phyloP scores from a whole-genome alignment of 441 rosid species.

The Theobroma grandiflorum region DNA sequence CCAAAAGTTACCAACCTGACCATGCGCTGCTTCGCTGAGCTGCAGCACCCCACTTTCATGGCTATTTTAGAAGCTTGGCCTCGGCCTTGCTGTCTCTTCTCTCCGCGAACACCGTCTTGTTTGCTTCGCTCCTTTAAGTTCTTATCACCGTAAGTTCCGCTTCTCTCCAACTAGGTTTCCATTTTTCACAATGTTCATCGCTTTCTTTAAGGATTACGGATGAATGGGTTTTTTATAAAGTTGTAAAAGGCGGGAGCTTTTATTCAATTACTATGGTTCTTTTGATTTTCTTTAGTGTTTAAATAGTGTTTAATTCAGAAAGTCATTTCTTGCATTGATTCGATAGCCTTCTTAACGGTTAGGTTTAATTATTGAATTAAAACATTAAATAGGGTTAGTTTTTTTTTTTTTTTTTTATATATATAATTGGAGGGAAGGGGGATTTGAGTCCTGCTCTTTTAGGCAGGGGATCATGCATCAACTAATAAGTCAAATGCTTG shows the following conservation, averaged over 20 bases:
- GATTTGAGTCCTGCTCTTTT: no score
- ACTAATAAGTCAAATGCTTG: no score
- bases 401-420: no score
- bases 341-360: background rate
- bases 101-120: conserved; percentile 46
- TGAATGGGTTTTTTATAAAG: background rate
- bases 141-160: conserved; percentile 55
- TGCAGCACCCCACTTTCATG: conserved; percentile 44
- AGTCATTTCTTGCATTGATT: background rate
- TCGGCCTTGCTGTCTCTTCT: conserved; percentile 40
- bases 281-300: conserved; percentile 6
- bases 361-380: background rate
- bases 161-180: conserved; percentile 8
- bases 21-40: conserved; percentile 43
- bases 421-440: no score
- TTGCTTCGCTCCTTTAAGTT: conserved; percentile 44
- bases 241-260: conserved; percentile 17
- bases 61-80: conserved; percentile 51
- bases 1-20: conserved; percentile 24
- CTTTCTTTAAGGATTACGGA: conserved; percentile 3
- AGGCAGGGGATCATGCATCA: no score
- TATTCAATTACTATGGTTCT: background rate
- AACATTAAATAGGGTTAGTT: background rate
- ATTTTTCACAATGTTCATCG: background rate
- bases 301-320: background rate